phyloP scores from a whole-genome alignment of 2,329 filamentous ascomycete genomes.

The Hortaea sp. region DNA sequence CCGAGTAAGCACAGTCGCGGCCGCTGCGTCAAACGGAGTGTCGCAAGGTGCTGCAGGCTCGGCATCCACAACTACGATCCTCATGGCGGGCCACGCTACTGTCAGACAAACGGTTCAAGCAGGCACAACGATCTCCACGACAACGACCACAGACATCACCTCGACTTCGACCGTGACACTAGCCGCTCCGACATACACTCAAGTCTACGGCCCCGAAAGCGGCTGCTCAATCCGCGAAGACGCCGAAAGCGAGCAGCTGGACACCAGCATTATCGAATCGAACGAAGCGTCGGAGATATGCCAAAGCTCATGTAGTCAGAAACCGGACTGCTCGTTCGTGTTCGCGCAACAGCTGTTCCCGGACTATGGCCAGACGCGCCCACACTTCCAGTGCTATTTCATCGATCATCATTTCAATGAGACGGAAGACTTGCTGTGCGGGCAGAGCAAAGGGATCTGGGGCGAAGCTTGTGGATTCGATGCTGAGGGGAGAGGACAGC shows the following conservation, averaged over 20 bases:
- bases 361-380: slow-evolving; percentile 4
- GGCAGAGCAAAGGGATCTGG: slow-evolving; percentile 5
- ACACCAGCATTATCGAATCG: slow-evolving; percentile 5
- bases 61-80: background rate
- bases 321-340: slow-evolving; percentile 6
- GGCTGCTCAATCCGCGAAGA: slow-evolving; percentile 9
- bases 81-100: background rate
- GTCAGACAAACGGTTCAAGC: background rate
- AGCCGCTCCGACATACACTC: slow-evolving; percentile 16
- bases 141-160: slow-evolving; percentile 2
- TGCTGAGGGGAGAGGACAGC: slow-evolving; percentile 2
- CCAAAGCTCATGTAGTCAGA: slow-evolving; percentile 8
- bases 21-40: background rate
- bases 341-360: slow-evolving; percentile 9
- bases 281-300: slow-evolving; percentile 6
- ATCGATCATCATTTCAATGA: slow-evolving; percentile 5
- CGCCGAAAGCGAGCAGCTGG: slow-evolving; percentile 1
- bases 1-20: background rate
- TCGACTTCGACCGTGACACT: slow-evolving; percentile 11
- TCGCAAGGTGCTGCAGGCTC: background rate
- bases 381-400: slow-evolving; percentile 9
- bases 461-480: slow-evolving; percentile 9
- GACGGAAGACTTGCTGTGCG: slow-evolving; percentile 8
- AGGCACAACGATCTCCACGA: background rate
- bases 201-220: slow-evolving; percentile 12